phyloP scores from a whole-genome alignment of 768 basidiomycete genomes.

The Termitomyces sp. region DNA sequence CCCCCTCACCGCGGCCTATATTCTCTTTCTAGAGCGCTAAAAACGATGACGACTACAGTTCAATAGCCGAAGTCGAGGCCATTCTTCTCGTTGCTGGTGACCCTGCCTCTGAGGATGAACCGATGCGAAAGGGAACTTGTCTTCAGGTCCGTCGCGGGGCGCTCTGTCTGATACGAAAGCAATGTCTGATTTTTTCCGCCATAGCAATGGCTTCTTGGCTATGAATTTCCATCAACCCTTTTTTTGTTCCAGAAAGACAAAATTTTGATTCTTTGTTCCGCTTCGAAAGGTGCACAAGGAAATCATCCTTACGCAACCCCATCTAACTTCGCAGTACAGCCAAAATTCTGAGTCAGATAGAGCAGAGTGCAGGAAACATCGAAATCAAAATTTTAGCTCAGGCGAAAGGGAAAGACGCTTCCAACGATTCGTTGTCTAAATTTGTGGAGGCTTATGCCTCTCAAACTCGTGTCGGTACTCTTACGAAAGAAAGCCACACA shows the following conservation, averaged over 20 bases:
- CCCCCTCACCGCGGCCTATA: constrained; percentile 7
- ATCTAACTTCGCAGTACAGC: constrained; percentile 38
- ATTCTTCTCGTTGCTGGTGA: constrained; percentile 73
- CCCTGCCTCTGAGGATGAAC: constrained; percentile 78
- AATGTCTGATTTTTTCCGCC: constrained; percentile 13
- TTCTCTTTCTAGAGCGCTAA: constrained; percentile 44
- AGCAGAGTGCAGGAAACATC: constrained; percentile 47
- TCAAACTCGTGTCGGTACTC: constrained; percentile 60
- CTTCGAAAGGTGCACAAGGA: constrained; percentile 66
- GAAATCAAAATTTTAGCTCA: constrained; percentile 74
- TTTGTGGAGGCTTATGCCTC: constrained; percentile 60
- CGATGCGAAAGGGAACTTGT: constrained; percentile 86
- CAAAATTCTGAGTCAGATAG: constrained; percentile 79
- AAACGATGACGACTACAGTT: constrained; percentile 65
- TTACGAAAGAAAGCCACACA: constrained; percentile 76
- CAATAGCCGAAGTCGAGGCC: constrained; percentile 64
- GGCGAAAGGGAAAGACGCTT: constrained; percentile 73
- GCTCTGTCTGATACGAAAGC: neutral
- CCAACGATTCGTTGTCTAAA: constrained; percentile 67
- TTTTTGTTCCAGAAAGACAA: constrained; percentile 77
- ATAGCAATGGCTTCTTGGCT: constrained; percentile 95
- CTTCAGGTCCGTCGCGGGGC: constrained; percentile 63
- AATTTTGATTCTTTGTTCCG: constrained; percentile 76
- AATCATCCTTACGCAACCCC: neutral
- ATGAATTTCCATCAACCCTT: constrained; percentile 94